Evolutionary conservation across 345 rosid genomes (phyloP), one percentile per base, ranked within the genome.

Genomic region (Populus simonii): DNA sequence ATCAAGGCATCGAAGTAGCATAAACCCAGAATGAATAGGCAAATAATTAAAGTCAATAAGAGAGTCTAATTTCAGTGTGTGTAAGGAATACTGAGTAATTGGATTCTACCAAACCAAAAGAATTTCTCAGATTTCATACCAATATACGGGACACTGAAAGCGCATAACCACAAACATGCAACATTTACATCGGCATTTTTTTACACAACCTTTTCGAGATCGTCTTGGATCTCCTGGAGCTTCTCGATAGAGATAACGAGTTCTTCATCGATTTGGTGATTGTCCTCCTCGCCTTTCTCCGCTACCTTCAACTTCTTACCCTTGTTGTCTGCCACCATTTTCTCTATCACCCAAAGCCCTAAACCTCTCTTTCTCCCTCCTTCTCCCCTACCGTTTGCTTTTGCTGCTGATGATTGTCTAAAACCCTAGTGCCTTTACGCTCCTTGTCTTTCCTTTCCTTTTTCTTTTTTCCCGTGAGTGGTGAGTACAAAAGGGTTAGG

Each of bases 161-260:
- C 27, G 13, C 63, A 57, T 57, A 57, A 11, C 23, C 25, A n/a
- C 36, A 31, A 67, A 67, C 25, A 67, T 36, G 45, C 45, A 67
- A 8, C 5, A 35, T 38, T 33, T 38, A 3, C 11, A 47, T 47
- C 51, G 11, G 51, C 51, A 47, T 47, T 47, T 41, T 41, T 41
- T 41, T 47, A n/a, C 13, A n/a, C 15, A n/a, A 86, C 99, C 98
- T 90, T 96, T 78, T 94, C 98, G 47, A 96, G 98, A 83, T 96
- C 95, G 43, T 96, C 99, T 78, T 96, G 99, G 72, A 93, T 87
- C 91, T 92, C 97, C 80, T 96, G 99, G 59, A 96, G 93, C 87
- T 91, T 94, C 86, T 96, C 99, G 74, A 94, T 94, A 66, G 95
- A 91, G 61, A 89, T 89, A 35, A 94, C 92, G 69, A 96, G 96